Evolutionary conservation across 2,329 filamentous ascomycete genomes (phyloP), one percentile per base, ranked within the genome.

Genomic region (Botrytis byssoidea): DNA sequence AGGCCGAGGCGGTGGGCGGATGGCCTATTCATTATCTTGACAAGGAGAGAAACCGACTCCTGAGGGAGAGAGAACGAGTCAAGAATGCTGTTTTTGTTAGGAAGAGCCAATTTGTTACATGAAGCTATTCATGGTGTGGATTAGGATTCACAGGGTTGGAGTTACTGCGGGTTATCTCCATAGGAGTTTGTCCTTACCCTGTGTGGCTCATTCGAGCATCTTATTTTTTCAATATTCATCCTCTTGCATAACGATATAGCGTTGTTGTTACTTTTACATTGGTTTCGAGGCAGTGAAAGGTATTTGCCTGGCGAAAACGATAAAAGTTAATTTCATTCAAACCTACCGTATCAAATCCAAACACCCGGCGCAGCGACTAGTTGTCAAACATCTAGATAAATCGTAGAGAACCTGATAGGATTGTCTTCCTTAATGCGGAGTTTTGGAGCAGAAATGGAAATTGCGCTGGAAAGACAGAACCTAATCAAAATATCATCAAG

Each of bases 21-120:
- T 71, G 68, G 68, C 68, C 72, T 12, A 14, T 71, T 20, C 68
- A 71, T 32, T 74, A 71, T 46, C 61, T 74, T 16, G 68, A 71
- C 60, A 71, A 57, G 60, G 72, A 71, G 67, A 57, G 72, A 55
- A 66, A 57, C 29, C 51, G 42, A 20, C 48, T 73, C 8, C 40
- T 70, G 42, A 70, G 57, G 35, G 66, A 73, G 57, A 73, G 66
- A 55, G 66, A 70, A 29, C 59, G 46, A 32, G 51, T 68, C 35
- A 51, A 61, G 51, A 67, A 68, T 40, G 55, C 65, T 7, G n/a
- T 72, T 35, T 67, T 72, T 22, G 40, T 67, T 14, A 48, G 48
- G 57, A 65, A 51, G 59, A 71, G 70, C 25, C 55, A 70, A 46
- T 70, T 63, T 63, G 14, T 63, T 57, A 29, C 9, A 32, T 69